Conservation (phyloP, 2,329 filamentous ascomycete species). For the Penicillium brasilianum region DNA sequence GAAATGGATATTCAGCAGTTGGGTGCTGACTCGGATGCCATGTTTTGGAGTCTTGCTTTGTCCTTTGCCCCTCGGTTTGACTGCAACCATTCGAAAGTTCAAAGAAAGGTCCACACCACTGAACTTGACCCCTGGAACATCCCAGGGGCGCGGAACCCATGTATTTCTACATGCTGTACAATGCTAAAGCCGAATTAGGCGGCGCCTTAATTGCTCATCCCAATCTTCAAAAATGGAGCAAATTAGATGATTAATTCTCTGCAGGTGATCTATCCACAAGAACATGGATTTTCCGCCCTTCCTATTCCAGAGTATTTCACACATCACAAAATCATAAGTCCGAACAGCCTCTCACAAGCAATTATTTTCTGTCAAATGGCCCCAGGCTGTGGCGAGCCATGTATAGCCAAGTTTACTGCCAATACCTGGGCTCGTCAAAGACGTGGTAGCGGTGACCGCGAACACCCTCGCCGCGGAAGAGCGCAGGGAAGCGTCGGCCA, state of each 20-base stretch:
- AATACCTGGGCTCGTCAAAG: conserved; percentile 86
- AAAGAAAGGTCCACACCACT: neutral
- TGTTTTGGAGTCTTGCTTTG: neutral
- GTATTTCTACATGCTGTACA: neutral
- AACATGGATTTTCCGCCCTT: conserved; percentile 14
- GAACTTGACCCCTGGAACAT: neutral
- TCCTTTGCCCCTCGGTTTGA: neutral
- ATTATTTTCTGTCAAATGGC: neutral
- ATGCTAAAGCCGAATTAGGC: neutral
- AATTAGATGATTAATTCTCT: conserved; percentile 12
- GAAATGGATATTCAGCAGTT: neutral
- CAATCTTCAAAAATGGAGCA: neutral
- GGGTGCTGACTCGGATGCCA: neutral
- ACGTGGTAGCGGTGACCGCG: conserved; percentile 93
- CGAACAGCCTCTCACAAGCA: conserved; percentile 6
- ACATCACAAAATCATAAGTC: conserved; percentile 14
- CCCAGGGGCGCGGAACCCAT: neutral
- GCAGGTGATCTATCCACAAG: conserved; percentile 7
- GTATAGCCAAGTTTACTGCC: conserved; percentile 39
- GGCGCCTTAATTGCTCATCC: neutral
- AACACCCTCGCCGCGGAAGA: conserved; percentile 86
- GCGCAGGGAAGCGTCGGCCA: conserved; percentile 78
- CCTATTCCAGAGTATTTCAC: conserved; percentile 18
- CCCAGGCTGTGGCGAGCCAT: neutral
- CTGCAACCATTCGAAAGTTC: neutral